These are phyloP conservation scores for Tetrapisispora fleetii DNA, from an alignment of 805 yeast genomes.

Conservation along the genomic window DNA sequence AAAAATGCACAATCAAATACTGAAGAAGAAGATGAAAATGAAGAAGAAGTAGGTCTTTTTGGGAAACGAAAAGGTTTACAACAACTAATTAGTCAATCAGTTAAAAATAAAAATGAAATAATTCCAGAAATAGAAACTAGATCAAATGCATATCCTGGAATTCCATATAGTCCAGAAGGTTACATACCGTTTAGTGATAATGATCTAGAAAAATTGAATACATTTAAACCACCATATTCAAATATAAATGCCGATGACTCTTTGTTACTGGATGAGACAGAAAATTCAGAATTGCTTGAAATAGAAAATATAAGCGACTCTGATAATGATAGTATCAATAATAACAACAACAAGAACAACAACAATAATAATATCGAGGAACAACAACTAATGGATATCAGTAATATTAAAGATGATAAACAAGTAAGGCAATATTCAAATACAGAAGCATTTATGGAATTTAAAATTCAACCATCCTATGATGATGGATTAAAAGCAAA, in stretches of 20 bases:
- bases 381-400: not conserved
- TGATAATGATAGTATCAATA: constrained; percentile 11
- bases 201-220: constrained; percentile 22
- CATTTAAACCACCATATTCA: constrained; percentile 12
- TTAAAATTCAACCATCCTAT: constrained; percentile 13
- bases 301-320: constrained; percentile 2
- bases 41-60: constrained; percentile 7
- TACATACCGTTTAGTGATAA: constrained; percentile 33
- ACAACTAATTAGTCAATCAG: constrained; percentile 11
- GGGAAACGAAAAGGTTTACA: constrained; percentile 9
- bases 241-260: not conserved
- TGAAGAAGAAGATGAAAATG: too few species aligned
- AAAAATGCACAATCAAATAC: not conserved
- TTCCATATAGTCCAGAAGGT: constrained; percentile 38
- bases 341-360: too few species aligned
- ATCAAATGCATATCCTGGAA: constrained; percentile 32
- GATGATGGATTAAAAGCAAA: constrained; percentile 17
- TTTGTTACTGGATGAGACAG: constrained; percentile 3
- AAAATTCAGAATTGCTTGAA: constrained; percentile 11
- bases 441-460: not conserved
- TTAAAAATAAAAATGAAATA: constrained; percentile 13
- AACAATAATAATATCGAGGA: too few species aligned
- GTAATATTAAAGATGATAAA: not conserved
- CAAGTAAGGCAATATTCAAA: not conserved
- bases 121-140: constrained; percentile 41